These are phyloP conservation scores for Fusarium piperis DNA, from an alignment of 2,329 filamentous ascomycete genomes.

Conservation along the genomic window DNA sequence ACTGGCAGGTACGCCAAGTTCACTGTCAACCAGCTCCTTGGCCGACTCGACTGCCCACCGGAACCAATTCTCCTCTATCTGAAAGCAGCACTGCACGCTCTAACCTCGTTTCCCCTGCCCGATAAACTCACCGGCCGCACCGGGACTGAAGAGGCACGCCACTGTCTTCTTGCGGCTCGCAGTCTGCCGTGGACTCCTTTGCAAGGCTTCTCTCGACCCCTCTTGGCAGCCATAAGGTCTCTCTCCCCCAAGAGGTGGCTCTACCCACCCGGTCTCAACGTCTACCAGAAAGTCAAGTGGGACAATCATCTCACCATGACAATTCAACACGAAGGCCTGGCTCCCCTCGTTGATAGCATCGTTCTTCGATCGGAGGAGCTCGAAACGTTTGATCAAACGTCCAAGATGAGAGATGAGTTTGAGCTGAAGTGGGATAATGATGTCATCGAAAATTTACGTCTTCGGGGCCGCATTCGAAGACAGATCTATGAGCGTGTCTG, in stretches of 20 bases:
- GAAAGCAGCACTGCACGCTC: conserved; percentile 68
- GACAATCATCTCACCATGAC: conserved; percentile 41
- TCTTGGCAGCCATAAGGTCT: conserved; percentile 8
- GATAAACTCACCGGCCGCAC: conserved; percentile 68
- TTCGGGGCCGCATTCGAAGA: conserved; percentile 16
- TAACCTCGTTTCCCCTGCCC: conserved; percentile 66
- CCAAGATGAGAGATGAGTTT: not conserved
- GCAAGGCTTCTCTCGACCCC: not conserved
- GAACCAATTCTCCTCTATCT: conserved; percentile 65
- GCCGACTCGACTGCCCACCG: conserved; percentile 64
- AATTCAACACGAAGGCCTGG: conserved; percentile 52
- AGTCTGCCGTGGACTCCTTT: conserved; percentile 61
- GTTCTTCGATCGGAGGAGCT: conserved; percentile 45
- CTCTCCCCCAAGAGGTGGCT: conserved; percentile 47
- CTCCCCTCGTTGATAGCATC: conserved; percentile 43
- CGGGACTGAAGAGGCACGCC: conserved; percentile 68
- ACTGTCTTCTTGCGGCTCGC: conserved; percentile 58
- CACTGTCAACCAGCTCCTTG: conserved; percentile 62
- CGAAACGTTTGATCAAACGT: conserved; percentile 20
- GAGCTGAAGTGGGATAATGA: not conserved
- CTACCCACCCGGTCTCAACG: conserved; percentile 48
- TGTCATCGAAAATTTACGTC: not conserved
- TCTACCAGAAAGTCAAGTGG: conserved; percentile 51
- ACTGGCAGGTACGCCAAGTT: conserved; percentile 58
- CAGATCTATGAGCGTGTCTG: conserved; percentile 29